phyloP scores from a whole-genome alignment of 1,284 basidiomycete genomes.

The Marasmius tenuissimus region DNA sequence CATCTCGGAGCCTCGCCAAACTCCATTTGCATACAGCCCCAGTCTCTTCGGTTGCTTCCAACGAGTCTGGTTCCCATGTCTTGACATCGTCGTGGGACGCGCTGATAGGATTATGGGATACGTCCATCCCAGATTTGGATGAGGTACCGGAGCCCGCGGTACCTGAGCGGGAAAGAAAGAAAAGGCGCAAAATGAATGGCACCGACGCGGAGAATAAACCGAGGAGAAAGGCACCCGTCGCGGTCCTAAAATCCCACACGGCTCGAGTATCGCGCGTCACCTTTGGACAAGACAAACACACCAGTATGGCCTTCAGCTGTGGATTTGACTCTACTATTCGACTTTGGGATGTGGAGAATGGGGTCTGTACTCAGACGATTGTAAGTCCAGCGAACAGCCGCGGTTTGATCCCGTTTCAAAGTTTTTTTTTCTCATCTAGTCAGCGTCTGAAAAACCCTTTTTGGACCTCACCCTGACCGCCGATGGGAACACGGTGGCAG shows the following conservation, averaged over 20 bases:
- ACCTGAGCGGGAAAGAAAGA: conserved; percentile 48
- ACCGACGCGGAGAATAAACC: conserved; percentile 23
- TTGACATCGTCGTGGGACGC: conserved; percentile 82
- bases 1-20: conserved; percentile 48
- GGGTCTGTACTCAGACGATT: conserved; percentile 66
- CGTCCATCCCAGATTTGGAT: conserved; percentile 58
- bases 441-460: conserved; percentile 70
- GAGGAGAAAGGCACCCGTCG: conserved; percentile 61
- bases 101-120: conserved; percentile 78
- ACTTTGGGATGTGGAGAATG: conserved; percentile 71
- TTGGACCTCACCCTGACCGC: conserved; percentile 51
- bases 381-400: conserved; percentile 41
- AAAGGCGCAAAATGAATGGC: conserved; percentile 46
- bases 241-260: conserved; percentile 74
- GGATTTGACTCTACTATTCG: conserved; percentile 78
- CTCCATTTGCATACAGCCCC: conserved; percentile 78
- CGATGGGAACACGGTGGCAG: conserved; percentile 47
- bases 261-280: conserved; percentile 67
- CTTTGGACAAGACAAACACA: conserved; percentile 37
- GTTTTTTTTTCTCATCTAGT: conserved; percentile 35
- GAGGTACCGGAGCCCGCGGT: conserved; percentile 48
- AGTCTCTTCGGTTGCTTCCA: conserved; percentile 65
- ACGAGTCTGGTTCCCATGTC: conserved; percentile 55
- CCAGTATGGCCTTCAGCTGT: conserved; percentile 59
- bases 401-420: not conserved